Percentiles rank a stretch among this genome's conserved stretches.
These are phyloP conservation scores for Scutellaria minor DNA, from an alignment of 257 asterid genomes.

Conservation along the genomic window DNA sequence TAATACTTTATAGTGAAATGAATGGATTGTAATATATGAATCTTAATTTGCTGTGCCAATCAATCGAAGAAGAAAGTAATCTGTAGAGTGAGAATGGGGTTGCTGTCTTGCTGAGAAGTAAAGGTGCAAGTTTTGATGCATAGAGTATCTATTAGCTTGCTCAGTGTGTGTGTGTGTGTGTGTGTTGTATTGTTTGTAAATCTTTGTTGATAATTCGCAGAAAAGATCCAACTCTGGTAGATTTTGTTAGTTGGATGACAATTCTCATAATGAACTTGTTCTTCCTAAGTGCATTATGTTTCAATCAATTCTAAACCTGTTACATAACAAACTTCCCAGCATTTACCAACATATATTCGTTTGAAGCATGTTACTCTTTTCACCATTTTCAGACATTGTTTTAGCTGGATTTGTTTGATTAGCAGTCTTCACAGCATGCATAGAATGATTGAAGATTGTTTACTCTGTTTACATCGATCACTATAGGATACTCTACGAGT, in stretches of 20 bases:
- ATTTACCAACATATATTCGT: not conserved
- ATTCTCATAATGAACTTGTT: not conserved
- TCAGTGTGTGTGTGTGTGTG: too few species aligned
- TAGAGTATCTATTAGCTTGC: too few species aligned
- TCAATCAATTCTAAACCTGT: not conserved
- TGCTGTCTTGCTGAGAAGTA: not conserved
- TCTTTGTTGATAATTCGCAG: too few species aligned
- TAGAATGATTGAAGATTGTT: not conserved
- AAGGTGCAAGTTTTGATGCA: too few species aligned
- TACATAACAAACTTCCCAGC: not conserved
- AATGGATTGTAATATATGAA: too few species aligned
- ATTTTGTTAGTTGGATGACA: not conserved
- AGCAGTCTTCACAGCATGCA: not conserved
- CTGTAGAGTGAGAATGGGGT: not conserved
- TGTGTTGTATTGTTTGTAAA: not conserved
- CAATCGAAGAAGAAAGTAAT: slow-evolving; percentile 2
- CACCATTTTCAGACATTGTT: not conserved
- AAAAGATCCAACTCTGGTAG: too few species aligned
- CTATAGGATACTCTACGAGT: not conserved
- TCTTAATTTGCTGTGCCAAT: too few species aligned
- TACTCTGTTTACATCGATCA: not conserved
- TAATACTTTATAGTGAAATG: too few species aligned
- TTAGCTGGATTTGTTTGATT: slow-evolving; percentile 9
- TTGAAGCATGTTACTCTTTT: not conserved
- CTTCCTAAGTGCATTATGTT: not conserved